Evolutionary conservation across 495 filamentous ascomycete genomes (phyloP).

Genomic region (Hypoxylon trugodes): DNA sequence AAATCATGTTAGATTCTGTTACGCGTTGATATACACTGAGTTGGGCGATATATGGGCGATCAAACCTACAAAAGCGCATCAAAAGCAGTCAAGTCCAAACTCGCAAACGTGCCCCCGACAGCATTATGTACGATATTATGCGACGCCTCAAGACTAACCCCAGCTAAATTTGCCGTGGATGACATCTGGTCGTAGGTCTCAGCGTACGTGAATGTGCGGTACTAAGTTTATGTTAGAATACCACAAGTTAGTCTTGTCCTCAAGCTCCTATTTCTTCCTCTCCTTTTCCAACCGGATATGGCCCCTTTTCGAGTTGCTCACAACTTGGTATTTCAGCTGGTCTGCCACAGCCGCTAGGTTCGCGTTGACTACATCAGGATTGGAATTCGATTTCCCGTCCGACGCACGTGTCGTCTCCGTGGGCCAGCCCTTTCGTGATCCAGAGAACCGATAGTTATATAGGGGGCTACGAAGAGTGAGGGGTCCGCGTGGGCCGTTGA

Average conservation of each 20-base stretch:
- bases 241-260: background rate
- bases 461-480: slow-evolving; percentile 46
- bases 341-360: slow-evolving; percentile 22
- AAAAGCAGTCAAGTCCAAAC: slow-evolving; percentile 46
- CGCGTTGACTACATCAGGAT: slow-evolving; percentile 37
- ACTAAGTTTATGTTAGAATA: slow-evolving; percentile 36
- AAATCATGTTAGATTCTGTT: background rate
- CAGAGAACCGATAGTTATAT: slow-evolving; percentile 48
- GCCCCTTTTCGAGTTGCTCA: slow-evolving; percentile 26
- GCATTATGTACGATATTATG: slow-evolving; percentile 47
- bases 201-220: slow-evolving; percentile 46
- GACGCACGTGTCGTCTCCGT: slow-evolving; percentile 39
- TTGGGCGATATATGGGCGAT: too few relatives aligned
- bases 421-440: slow-evolving; percentile 14
- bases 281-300: too few relatives aligned
- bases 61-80: slow-evolving; percentile 50
- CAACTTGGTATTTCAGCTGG: slow-evolving; percentile 42
- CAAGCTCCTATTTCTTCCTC: background rate
- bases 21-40: too few relatives aligned
- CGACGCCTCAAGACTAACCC: slow-evolving; percentile 48
- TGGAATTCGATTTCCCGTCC: slow-evolving; percentile 29
- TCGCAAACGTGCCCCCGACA: slow-evolving; percentile 44
- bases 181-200: slow-evolving; percentile 48
- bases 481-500: slow-evolving; percentile 43
- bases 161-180: slow-evolving; percentile 34